phyloP scores from a whole-genome alignment of 2,329 filamentous ascomycete species.

The Penicillium sclerotiorum region DNA sequence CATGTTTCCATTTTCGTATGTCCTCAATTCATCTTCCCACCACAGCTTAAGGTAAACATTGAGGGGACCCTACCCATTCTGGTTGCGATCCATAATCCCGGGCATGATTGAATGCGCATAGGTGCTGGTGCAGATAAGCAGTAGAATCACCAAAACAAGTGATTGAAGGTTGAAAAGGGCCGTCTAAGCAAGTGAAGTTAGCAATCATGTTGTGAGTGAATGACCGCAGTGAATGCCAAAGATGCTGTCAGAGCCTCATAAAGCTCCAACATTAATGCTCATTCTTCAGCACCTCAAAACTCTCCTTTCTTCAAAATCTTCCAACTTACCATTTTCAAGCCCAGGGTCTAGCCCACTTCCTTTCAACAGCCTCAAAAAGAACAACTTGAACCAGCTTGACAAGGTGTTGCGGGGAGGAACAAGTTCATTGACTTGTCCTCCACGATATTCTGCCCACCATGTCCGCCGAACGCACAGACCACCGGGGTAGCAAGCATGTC shows the following conservation, averaged over 20 bases:
- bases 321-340: conserved; percentile 37
- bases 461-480: conserved; percentile 26
- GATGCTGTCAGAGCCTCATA: conserved; percentile 3
- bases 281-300: too few species aligned
- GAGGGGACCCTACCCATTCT: conserved; percentile 69
- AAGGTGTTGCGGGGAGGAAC: conserved; percentile 3
- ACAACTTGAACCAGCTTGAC: neutral
- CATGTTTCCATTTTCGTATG: neutral
- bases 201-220: conserved; percentile 10
- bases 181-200: conserved; percentile 59
- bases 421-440: conserved; percentile 5
- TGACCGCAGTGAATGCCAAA: conserved; percentile 6
- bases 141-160: conserved; percentile 87
- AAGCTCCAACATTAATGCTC: too few species aligned
- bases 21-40: neutral
- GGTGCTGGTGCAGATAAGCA: conserved; percentile 93
- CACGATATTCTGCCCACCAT: conserved; percentile 24
- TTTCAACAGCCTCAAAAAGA: neutral
- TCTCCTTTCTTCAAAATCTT: too few species aligned
- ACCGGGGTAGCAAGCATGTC: conserved; percentile 1
- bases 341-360: neutral
- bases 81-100: conserved; percentile 87
- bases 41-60: neutral
- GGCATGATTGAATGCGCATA: conserved; percentile 92
- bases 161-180: conserved; percentile 99